Base-by-base conservation (phyloP, 768 basidiomycete species). In the Sistotremastrum niveocremeum region DNA sequence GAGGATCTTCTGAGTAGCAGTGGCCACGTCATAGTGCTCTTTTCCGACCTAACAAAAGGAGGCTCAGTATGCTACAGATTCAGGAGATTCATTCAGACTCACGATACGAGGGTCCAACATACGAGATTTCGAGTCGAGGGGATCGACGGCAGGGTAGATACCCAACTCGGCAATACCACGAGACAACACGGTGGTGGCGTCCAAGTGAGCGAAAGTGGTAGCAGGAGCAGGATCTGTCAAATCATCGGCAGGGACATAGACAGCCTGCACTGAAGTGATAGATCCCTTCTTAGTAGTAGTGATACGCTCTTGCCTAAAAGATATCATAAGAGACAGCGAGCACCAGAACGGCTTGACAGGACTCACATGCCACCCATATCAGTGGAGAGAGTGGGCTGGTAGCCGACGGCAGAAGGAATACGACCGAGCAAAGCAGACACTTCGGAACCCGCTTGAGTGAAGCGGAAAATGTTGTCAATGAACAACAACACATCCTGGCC, bases 381-480 rank as follows among this genome's bases (percentile, higher is more conserved):
- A 62, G 95, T 99, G 54, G 95, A 97, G 50, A 98, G 84, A 45
- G 95, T 98, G 63, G 95, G 95, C 66, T 99, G 95, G 73, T 99
- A 99, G 80, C 95, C 95, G 77, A 99, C 95, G 53, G 95, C 95
- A 56, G 95, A 98, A 56, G 95, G 95, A 62, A 98, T 99, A 89
- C 95, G 95, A 77, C 95, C 95, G 56, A 98, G 86, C 58, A 99
- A 69, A 53, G 95, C 95, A 71, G 95, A 99, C 75, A 98, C 95
- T 66, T 98, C 95, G 53, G 95, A 99, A 82, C 95, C 95, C 61
- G 95, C 95, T 68, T 98, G 95, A 57, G 95, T 99, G 87, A 99
- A 99, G 64, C 95, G 93, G 95, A 99, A 99, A 71, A 99, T 99
- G 81, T 99, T 99, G 85, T 99, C 95, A 64, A 99, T 99, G 79